phyloP scores from a whole-genome alignment of 495 filamentous ascomycete genomes.

The Antarctomyces pellizariae region DNA sequence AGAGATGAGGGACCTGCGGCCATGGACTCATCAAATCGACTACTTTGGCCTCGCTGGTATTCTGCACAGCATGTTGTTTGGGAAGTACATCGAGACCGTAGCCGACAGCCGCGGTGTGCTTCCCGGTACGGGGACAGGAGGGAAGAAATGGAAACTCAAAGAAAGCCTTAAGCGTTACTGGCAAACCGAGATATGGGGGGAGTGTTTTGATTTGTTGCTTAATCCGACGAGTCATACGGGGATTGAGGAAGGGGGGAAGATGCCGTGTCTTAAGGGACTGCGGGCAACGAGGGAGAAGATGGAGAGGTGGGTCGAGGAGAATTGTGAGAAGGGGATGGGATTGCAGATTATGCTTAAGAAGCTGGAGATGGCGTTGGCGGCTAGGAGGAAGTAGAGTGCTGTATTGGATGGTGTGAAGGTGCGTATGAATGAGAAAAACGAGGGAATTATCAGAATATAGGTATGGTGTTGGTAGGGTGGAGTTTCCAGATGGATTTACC shows the following conservation, averaged over 20 bases:
- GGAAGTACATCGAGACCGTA: conserved; percentile 75
- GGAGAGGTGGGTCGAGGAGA: conserved; percentile 62
- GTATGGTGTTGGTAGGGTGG: not conserved
- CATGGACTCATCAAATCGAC: conserved; percentile 93
- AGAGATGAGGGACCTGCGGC: conserved; percentile 77
- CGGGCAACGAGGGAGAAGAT: conserved; percentile 43
- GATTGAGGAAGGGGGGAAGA: conserved; percentile 28
- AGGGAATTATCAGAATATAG: too few species aligned
- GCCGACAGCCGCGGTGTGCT: conserved; percentile 24
- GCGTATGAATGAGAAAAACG: not conserved
- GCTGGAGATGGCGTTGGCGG: conserved; percentile 29
- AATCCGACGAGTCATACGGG: conserved; percentile 48
- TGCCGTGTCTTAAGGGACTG: conserved; percentile 50
- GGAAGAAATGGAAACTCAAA: conserved; percentile 41
- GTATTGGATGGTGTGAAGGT: not conserved
- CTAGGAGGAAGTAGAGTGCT: conserved; percentile 1
- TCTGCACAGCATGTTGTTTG: conserved; percentile 70
- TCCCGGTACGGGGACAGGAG: conserved; percentile 18
- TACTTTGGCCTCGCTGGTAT: conserved; percentile 79
- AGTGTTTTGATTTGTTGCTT: conserved; percentile 65
- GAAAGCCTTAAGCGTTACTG: conserved; percentile 79
- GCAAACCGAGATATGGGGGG: conserved; percentile 75
- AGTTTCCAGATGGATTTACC: too few species aligned
- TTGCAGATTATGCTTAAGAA: conserved; percentile 47
- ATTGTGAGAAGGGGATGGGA: conserved; percentile 62